Evolutionary conservation across 768 basidiomycete species (phyloP).

Genomic region (Cantharellus cinnabarinus): DNA sequence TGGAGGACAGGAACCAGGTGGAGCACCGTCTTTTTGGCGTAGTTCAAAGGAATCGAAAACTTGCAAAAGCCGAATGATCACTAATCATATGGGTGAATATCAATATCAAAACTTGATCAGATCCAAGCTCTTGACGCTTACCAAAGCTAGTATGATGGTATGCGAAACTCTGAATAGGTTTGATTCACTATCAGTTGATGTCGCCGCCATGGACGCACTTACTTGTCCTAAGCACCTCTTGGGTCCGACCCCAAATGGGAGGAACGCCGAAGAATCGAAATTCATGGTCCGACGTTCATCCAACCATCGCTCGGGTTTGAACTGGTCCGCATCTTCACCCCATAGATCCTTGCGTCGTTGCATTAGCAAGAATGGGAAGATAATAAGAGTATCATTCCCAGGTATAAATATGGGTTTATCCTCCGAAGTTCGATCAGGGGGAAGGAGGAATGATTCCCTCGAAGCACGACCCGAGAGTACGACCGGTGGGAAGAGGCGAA

Average conservation of each 20-base stretch:
- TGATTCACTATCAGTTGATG: neutral
- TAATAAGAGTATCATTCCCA: neutral
- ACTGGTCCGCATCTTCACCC: conserved; percentile 17
- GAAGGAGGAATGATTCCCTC: conserved; percentile 7
- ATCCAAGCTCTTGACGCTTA: neutral
- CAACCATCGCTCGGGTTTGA: conserved; percentile 17
- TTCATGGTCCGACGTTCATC: conserved; percentile 1
- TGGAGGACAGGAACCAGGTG: too few relatives aligned
- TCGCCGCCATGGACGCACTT: neutral
- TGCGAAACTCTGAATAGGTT: conserved; percentile 2
- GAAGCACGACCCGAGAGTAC: conserved; percentile 8
- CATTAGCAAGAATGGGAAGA: conserved; percentile 7
- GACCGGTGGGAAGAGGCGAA: conserved; percentile 18
- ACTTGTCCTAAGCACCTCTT: conserved; percentile 7
- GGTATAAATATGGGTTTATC: conserved; percentile 3
- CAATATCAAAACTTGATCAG: too few relatives aligned
- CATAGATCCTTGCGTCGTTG: conserved; percentile 14
- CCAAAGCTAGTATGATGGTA: conserved; percentile 6
- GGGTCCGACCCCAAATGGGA: neutral
- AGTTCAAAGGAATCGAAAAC: too few relatives aligned
- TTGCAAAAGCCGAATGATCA: too few relatives aligned
- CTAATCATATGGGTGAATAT: too few relatives aligned
- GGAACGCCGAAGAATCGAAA: neutral
- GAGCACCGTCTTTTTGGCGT: too few relatives aligned
- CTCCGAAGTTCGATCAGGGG: neutral